These are phyloP conservation scores for Aureobasidium sp. DNA, from an alignment of 2,329 filamentous ascomycete species.

Conservation along the genomic window DNA sequence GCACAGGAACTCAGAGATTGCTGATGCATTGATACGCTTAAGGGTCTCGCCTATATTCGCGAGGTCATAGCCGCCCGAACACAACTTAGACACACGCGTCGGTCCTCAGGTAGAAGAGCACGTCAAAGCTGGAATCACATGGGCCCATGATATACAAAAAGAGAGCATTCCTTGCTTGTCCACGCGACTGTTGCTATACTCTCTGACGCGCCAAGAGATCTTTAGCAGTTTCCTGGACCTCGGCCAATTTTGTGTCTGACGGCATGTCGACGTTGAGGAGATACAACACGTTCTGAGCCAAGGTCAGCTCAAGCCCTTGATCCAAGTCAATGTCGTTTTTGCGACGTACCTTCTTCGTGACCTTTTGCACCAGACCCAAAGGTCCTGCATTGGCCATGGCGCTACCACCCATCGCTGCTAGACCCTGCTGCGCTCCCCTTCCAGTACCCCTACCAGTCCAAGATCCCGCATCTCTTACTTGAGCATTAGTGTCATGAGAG, in stretches of 20 bases:
- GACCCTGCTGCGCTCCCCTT: neutral
- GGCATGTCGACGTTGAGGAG: conserved; percentile 48
- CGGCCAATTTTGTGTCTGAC: conserved; percentile 36
- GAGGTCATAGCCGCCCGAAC: no score
- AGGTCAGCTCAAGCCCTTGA: neutral
- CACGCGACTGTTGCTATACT: neutral
- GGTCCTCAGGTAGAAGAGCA: no score
- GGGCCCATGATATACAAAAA: no score
- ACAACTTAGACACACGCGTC: no score
- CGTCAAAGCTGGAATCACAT: no score
- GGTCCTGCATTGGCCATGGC: neutral
- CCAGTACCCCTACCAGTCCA: no score
- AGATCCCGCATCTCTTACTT: no score
- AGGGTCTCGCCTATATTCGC: no score
- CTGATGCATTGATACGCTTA: no score
- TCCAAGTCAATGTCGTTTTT: neutral
- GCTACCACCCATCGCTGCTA: neutral
- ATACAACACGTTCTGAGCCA: conserved; percentile 41
- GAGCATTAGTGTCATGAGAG: no score
- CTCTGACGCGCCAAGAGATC: neutral
- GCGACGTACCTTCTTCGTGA: conserved; percentile 20
- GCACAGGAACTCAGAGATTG: no score
- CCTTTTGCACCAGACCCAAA: conserved; percentile 19
- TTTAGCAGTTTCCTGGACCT: conserved; percentile 18
- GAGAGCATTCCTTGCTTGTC: no score